phyloP scores from a whole-genome alignment of 73 alveolate species.

The Paramecium caudatum region DNA sequence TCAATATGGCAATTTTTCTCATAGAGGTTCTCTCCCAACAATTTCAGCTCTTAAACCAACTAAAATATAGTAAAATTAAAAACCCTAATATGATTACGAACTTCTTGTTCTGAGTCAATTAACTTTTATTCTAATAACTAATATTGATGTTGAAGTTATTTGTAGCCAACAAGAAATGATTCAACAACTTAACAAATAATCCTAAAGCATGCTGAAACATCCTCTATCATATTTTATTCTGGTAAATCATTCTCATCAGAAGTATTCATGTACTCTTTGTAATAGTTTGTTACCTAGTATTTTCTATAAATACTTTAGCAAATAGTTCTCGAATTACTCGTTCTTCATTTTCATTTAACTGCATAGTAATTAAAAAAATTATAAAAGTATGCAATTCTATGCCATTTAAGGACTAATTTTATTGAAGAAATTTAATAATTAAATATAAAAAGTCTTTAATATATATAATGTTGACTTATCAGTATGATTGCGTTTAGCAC shows the following conservation, averaged over 20 bases:
- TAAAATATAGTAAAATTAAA: background rate
- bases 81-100: conserved; percentile 62
- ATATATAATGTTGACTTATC: too few species aligned
- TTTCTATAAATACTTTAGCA: background rate
- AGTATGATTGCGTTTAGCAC: too few species aligned
- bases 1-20: too few species aligned
- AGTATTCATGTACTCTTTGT: conserved; percentile 13
- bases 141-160: conserved; percentile 36
- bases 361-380: conserved; percentile 20
- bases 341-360: conserved; percentile 52
- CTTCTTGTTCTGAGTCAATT: conserved; percentile 7
- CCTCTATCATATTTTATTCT: background rate
- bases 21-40: conserved; percentile 30
- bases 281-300: background rate
- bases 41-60: too few species aligned
- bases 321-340: background rate
- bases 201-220: conserved; percentile 25
- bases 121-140: conserved; percentile 15
- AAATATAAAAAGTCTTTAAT: too few species aligned
- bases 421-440: too few species aligned
- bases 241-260: conserved; percentile 29
- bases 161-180: conserved; percentile 25
- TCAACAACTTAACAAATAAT: conserved; percentile 39
- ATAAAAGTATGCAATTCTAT: too few species aligned
- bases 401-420: too few species aligned